These are phyloP conservation scores for Chytridium lagenaria DNA, from an alignment of 371 early-diverging fungal genomes.

Conservation along the genomic window DNA sequence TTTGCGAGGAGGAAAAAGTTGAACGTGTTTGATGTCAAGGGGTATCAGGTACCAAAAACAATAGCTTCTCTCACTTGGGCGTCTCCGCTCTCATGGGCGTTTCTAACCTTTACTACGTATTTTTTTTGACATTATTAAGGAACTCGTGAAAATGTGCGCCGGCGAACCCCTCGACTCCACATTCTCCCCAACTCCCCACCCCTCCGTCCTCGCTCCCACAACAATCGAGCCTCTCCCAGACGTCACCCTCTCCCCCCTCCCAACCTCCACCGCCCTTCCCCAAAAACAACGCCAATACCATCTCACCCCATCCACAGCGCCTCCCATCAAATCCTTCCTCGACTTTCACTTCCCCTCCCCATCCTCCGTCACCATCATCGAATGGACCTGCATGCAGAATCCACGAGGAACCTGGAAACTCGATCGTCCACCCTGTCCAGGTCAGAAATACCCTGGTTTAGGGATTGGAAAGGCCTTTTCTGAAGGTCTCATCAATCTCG, in stretches of 20 bases:
- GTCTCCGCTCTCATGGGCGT: no score
- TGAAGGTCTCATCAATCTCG: neutral
- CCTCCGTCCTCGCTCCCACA: neutral
- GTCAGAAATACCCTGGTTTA: constrained; percentile 35
- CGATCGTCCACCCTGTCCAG: constrained; percentile 12
- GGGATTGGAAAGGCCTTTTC: constrained; percentile 10
- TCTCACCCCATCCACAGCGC: neutral
- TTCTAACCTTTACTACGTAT: no score
- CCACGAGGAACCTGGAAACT: constrained; percentile 12
- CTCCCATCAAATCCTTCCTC: neutral
- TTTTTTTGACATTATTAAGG: no score
- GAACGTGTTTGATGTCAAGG: constrained; percentile 13
- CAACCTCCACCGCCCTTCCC: neutral
- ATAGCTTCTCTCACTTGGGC: no score
- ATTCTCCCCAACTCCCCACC: neutral
- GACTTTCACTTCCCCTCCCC: neutral
- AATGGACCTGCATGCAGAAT: constrained; percentile 36
- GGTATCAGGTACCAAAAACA: no score
- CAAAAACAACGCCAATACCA: neutral
- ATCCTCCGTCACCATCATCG: constrained; percentile 15
- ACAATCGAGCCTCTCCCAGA: neutral
- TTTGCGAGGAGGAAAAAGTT: constrained; percentile 22
- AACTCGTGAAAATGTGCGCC: no score
- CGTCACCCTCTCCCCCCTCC: neutral
- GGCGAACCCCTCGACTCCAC: no score